Conservation (phyloP, 768 basidiomycete genomes). For the Lactarius quietus region DNA sequence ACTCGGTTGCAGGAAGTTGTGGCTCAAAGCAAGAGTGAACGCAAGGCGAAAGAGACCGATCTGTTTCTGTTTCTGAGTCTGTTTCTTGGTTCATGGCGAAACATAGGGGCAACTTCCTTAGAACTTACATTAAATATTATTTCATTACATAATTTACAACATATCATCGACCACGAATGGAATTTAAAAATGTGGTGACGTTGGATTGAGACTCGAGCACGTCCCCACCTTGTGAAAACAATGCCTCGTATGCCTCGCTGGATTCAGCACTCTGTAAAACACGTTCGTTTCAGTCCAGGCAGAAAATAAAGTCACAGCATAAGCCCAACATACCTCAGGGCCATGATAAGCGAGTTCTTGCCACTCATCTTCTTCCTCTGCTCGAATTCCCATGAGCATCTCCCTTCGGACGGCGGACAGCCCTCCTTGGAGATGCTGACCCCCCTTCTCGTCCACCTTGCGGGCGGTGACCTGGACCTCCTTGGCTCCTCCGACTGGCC, state of each 20-base stretch:
- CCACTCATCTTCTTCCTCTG: conserved; percentile 80
- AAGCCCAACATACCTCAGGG: conserved; percentile 48
- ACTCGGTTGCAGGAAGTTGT: not conserved
- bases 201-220: conserved; percentile 52
- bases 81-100: conserved; percentile 44
- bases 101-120: not conserved
- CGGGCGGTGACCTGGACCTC: conserved; percentile 77
- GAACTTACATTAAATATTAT: not conserved
- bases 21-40: conserved; percentile 6
- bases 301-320: not conserved
- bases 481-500: conserved; percentile 52
- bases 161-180: conserved; percentile 18
- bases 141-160: conserved; percentile 27
- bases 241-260: conserved; percentile 50
- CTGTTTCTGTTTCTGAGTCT: conserved; percentile 47
- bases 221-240: conserved; percentile 58
- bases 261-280: conserved; percentile 54
- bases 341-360: conserved; percentile 62
- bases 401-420: conserved; percentile 70
- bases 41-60: conserved; percentile 21
- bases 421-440: conserved; percentile 53
- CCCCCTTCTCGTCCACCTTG: conserved; percentile 60
- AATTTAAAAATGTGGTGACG: conserved; percentile 52
- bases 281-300: conserved; percentile 3
- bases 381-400: conserved; percentile 67